Conservation (phyloP, 2,329 filamentous ascomycete genomes). For the Phialocephala sp. region DNA sequence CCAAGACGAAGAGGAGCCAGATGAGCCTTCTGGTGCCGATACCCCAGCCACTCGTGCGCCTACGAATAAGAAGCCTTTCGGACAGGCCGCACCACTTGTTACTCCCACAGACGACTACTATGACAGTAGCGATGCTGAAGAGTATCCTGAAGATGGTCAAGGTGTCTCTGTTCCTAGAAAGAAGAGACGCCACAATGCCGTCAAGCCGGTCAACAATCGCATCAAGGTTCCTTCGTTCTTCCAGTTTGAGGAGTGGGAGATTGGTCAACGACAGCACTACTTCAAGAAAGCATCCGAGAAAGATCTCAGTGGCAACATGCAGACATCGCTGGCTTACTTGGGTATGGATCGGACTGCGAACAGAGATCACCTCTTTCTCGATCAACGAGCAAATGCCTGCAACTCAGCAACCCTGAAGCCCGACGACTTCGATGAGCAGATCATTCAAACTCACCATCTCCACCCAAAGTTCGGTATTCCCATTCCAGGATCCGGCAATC, state of each 20-base stretch:
- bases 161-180: constrained; percentile 38
- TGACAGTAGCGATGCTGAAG: not conserved
- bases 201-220: constrained; percentile 17
- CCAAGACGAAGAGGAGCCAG: not conserved
- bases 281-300: constrained; percentile 34
- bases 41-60: not conserved
- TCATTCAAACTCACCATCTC: constrained; percentile 32
- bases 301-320: constrained; percentile 25
- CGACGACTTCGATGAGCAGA: constrained; percentile 39
- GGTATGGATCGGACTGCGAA: constrained; percentile 38
- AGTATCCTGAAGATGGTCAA: constrained; percentile 33
- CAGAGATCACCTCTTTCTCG: constrained; percentile 38
- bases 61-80: not conserved
- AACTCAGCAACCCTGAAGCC: constrained; percentile 38
- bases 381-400: constrained; percentile 36
- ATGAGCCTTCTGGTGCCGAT: not conserved
- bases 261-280: constrained; percentile 39
- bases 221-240: constrained; percentile 16
- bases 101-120: not conserved
- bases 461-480: constrained; percentile 39
- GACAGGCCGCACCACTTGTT: not conserved
- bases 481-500: constrained; percentile 34
- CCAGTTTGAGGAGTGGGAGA: constrained; percentile 39
- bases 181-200: constrained; percentile 22
- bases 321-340: constrained; percentile 25